These are phyloP conservation scores for Tricholoma terreum DNA, from an alignment of 768 basidiomycete genomes.

Conservation along the genomic window DNA sequence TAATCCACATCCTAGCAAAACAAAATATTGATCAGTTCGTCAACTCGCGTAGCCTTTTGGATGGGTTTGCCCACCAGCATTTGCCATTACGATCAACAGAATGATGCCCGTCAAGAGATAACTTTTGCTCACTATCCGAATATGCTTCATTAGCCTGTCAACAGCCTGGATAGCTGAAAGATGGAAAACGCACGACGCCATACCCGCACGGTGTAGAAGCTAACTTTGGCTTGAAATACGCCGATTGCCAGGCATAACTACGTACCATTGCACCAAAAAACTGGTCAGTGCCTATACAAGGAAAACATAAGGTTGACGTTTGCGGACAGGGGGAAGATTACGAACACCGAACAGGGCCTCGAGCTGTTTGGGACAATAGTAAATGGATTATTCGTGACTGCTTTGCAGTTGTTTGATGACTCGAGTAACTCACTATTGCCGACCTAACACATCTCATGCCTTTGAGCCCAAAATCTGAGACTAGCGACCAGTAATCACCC, in stretches of 20 bases:
- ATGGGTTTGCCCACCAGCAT: constrained; percentile 23
- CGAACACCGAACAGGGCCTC: constrained; percentile 46
- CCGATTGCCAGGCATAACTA: not conserved
- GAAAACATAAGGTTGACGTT: not conserved
- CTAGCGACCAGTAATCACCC: not conserved
- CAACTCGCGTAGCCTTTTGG: no score
- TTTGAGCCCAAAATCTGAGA: no score
- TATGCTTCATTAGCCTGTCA: not conserved
- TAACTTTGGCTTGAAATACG: not conserved
- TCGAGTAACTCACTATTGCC: constrained; percentile 30
- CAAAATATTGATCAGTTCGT: not conserved
- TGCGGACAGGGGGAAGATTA: not conserved
- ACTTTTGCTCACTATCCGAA: constrained; percentile 34
- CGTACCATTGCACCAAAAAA: not conserved
- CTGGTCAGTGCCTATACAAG: not conserved
- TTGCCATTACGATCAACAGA: constrained; percentile 29
- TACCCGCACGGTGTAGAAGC: not conserved
- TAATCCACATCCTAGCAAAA: constrained; percentile 28
- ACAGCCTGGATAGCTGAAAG: not conserved
- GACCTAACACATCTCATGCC: constrained; percentile 26
- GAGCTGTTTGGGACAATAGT: constrained; percentile 25
- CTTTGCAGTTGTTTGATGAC: not conserved
- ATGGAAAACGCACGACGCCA: not conserved
- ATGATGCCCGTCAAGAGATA: constrained; percentile 33
- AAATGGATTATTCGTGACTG: not conserved